Percentiles rank a stretch among this genome's conserved stretches.
phyloP scores from a whole-genome alignment of 169 alveolate genomes.

The Perkinsus chesapeaki region DNA sequence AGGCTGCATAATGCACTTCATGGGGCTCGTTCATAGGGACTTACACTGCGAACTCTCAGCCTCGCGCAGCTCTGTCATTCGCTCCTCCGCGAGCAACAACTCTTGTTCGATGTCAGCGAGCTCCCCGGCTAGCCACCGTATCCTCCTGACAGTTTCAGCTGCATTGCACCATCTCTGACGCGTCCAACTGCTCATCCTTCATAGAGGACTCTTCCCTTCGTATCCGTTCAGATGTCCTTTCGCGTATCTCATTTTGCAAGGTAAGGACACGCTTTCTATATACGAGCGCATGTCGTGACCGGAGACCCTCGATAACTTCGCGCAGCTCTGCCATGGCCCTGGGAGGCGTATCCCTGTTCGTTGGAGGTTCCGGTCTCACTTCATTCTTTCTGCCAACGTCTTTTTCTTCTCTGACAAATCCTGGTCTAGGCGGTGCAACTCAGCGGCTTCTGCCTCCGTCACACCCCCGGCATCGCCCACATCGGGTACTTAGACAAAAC shows the following conservation, averaged over 20 bases:
- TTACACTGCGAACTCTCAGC: neutral
- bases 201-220: neutral
- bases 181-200: neutral
- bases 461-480: neutral
- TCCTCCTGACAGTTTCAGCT: neutral
- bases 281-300: neutral
- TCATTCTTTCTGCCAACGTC: neutral
- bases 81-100: neutral
- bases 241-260: neutral
- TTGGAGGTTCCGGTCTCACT: neutral
- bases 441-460: neutral
- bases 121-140: neutral
- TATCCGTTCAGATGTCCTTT: neutral
- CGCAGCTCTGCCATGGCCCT: neutral
- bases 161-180: neutral
- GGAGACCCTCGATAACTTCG: neutral
- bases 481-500: neutral
- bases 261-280: neutral
- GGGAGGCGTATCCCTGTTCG: neutral
- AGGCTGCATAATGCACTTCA: neutral
- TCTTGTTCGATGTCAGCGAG: neutral
- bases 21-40: neutral
- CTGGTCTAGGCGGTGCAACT: neutral
- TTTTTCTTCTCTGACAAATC: neutral
- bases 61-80: neutral